These are phyloP conservation scores for Podospora comata DNA, from an alignment of 495 filamentous ascomycete species.

Conservation along the genomic window DNA sequence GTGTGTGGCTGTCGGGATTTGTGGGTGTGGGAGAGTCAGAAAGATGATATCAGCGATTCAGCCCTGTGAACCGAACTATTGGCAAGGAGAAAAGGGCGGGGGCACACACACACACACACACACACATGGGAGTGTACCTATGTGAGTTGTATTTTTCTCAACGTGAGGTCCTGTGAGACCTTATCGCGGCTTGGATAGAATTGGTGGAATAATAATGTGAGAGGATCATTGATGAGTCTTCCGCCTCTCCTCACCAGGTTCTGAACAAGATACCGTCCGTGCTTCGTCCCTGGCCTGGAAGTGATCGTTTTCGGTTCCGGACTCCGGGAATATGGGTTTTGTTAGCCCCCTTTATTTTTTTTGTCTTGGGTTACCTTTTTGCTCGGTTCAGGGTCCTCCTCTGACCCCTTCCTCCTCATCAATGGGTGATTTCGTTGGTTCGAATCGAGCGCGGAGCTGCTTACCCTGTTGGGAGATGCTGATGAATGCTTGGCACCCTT, in stretches of 20 bases:
- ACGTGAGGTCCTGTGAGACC: background rate
- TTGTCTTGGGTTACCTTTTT: background rate
- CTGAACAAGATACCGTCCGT: background rate
- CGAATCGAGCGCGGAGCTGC: constrained; percentile 7
- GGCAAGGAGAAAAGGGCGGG: background rate
- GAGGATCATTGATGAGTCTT: background rate
- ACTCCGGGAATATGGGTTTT: background rate
- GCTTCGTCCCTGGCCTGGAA: background rate
- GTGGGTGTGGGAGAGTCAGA: background rate
- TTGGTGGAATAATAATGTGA: background rate
- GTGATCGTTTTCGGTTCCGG: background rate
- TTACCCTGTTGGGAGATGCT: constrained; percentile 6
- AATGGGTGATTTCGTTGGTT: background rate
- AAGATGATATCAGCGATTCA: background rate
- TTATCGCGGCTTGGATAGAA: background rate
- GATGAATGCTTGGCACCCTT: background rate
- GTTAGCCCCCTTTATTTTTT: background rate
- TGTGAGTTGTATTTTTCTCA: background rate
- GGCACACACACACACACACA: background rate
- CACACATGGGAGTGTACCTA: too few relatives aligned
- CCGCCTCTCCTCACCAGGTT: background rate
- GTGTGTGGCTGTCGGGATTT: background rate
- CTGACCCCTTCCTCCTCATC: background rate
- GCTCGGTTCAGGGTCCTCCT: background rate
- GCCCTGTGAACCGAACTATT: background rate